Evolutionary conservation across 352 stramenopile genomes (phyloP).

Genomic region (Pythium utonaiense): DNA sequence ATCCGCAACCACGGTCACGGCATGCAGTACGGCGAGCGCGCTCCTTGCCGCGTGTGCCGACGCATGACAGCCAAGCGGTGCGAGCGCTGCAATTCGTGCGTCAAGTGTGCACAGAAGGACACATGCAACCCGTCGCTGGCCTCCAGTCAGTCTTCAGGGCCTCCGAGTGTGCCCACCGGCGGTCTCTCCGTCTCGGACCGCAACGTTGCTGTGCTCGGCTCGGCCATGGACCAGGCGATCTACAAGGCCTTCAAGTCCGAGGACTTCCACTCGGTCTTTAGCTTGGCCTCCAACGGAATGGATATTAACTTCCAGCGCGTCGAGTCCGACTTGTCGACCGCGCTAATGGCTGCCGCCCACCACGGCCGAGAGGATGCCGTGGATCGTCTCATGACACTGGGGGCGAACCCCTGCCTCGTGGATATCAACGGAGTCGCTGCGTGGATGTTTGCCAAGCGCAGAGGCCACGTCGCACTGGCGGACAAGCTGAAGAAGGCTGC

Average conservation of each 20-base stretch:
- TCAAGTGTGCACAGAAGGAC: slow-evolving; percentile 75
- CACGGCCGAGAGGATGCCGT: slow-evolving; percentile 75
- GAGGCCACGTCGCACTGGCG: slow-evolving; percentile 58
- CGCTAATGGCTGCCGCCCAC: slow-evolving; percentile 75
- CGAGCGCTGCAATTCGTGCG: slow-evolving; percentile 54
- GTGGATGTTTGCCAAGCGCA: slow-evolving; percentile 68
- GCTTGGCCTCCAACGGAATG: slow-evolving; percentile 77
- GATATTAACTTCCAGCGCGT: slow-evolving; percentile 84
- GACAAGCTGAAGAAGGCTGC: slow-evolving; percentile 66
- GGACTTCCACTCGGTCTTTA: slow-evolving; percentile 81
- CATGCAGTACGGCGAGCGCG: slow-evolving; percentile 73
- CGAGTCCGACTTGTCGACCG: slow-evolving; percentile 70
- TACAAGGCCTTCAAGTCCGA: slow-evolving; percentile 75
- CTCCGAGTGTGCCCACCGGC: not conserved
- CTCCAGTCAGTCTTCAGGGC: not conserved
- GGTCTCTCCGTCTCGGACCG: slow-evolving; percentile 64
- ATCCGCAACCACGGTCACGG: slow-evolving; percentile 61
- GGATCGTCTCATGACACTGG: slow-evolving; percentile 56
- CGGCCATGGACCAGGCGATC: slow-evolving; percentile 79
- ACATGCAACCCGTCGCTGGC: slow-evolving; percentile 31
- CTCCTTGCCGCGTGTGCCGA: slow-evolving; percentile 57
- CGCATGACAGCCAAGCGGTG: slow-evolving; percentile 80
- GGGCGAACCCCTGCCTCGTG: slow-evolving; percentile 57
- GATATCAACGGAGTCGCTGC: slow-evolving; percentile 54
- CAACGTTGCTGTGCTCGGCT: slow-evolving; percentile 75